phyloP scores from a whole-genome alignment of 2,329 filamentous ascomycete species.

The Fusarium sp. region DNA sequence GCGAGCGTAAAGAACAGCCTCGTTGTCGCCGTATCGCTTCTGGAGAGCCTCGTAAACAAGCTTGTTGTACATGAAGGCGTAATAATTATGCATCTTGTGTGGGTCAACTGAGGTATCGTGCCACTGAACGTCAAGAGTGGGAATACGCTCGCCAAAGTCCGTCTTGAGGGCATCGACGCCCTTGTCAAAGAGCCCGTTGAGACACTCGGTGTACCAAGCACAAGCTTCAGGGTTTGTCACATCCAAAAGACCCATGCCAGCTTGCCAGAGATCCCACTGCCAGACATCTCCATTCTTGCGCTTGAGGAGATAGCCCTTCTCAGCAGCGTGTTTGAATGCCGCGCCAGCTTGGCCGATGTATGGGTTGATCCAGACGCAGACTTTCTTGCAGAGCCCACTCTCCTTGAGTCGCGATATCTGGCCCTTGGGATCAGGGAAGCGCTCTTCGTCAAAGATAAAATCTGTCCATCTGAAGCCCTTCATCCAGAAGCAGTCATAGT shows the following conservation, averaged over 20 bases:
- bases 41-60: constrained; percentile 73
- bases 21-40: constrained; percentile 58
- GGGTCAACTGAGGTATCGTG: constrained; percentile 67
- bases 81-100: constrained; percentile 79
- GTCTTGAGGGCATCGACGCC: constrained; percentile 80
- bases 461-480: constrained; percentile 80
- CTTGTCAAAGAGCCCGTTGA: constrained; percentile 71
- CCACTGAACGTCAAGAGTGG: constrained; percentile 71
- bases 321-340: constrained; percentile 70
- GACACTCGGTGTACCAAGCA: constrained; percentile 70
- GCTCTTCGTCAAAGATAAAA: constrained; percentile 74
- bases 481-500: constrained; percentile 84
- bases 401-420: constrained; percentile 72
- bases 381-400: constrained; percentile 67
- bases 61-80: constrained; percentile 78
- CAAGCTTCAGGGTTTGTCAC: constrained; percentile 77
- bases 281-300: constrained; percentile 74
- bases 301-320: constrained; percentile 75
- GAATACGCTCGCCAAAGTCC: constrained; percentile 79
- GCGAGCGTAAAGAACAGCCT: constrained; percentile 73
- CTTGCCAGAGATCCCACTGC: constrained; percentile 83
- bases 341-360: constrained; percentile 76
- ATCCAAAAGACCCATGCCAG: constrained; percentile 78
- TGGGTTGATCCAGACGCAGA: constrained; percentile 81
- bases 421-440: constrained; percentile 73